Base-by-base conservation (phyloP, 805 yeast genomes). In the Barnettozyma pratensis region DNA sequence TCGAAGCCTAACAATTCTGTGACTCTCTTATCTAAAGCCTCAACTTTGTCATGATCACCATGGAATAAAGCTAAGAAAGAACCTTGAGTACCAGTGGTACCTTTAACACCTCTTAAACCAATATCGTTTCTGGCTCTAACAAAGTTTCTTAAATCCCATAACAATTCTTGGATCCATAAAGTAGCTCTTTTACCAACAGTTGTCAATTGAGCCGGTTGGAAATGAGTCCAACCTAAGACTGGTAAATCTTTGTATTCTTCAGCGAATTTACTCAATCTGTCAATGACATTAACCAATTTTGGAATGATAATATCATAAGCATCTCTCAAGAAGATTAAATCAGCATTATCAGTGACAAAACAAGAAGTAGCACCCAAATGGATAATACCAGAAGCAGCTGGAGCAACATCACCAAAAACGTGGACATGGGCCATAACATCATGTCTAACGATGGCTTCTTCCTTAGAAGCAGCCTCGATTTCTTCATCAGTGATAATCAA, bases 371-470 rank as follows among this genome's bases (percentile, higher is more conserved):
- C 99, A 65, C 99, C 99, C 63, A 94, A 75, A 68, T 94, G 99
- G 63, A 94, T 94, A 69, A 94, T 92, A 58, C 98, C 98, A 36
- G 98, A 92, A 35, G 99, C 99, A 6, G 85, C 85, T 19, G 99
- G 99, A 61, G 96, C 87, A 12, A 87, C 81, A 60, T 83, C 77
- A 57, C 99, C 99, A 67, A 87, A 94, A 50, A 85, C 87, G 66
- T 94, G 99, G 49, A 94, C 99, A 61, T 94, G 99, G 48, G 98
- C 96, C 99, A 94, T 94, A 60, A 94, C 99, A 66, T 94, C 99
- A 70, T 94, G 99, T 75, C 99, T 87, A 50, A 94, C 98, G 67
- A 86, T 90, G 46, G 98, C 96, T 71, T 94, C 99, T 72, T 94
- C 97, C 58, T 79, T 81, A 50, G 91, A 74, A 40, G 99, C 98